A percentile compares a stretch with the other conserved stretches of the same genome.
phyloP scores from a whole-genome alignment of 2,329 filamentous ascomycete genomes.

The Colletotrichum ledebouriae region DNA sequence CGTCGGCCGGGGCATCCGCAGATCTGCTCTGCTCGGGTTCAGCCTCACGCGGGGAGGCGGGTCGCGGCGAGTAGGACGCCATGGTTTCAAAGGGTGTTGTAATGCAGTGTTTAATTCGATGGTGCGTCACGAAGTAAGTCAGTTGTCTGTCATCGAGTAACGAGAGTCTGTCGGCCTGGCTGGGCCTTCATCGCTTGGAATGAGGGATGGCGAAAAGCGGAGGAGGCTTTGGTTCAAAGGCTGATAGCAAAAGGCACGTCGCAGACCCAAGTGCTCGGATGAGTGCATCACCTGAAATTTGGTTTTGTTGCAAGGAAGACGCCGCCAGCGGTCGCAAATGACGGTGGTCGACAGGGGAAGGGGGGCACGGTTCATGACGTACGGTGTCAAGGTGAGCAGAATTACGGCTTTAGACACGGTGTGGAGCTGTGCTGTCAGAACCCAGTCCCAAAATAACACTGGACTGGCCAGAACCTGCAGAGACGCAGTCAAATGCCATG shows the following conservation, averaged over 20 bases:
- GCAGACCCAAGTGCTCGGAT: slow-evolving; percentile 23
- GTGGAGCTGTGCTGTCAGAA: slow-evolving; percentile 2
- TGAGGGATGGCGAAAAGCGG: slow-evolving; percentile 8
- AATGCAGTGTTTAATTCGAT: slow-evolving; percentile 38
- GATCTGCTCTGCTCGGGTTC: slow-evolving; percentile 28
- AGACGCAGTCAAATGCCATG: neutral
- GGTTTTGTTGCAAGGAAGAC: slow-evolving; percentile 33
- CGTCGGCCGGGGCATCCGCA: slow-evolving; percentile 13
- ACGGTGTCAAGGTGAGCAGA: neutral
- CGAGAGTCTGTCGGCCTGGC: slow-evolving; percentile 11
- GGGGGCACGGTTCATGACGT: neutral
- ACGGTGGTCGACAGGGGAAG: slow-evolving; percentile 31
- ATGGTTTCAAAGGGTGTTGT: slow-evolving; percentile 36
- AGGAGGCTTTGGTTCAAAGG: neutral
- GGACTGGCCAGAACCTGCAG: slow-evolving; percentile 1
- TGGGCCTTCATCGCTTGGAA: slow-evolving; percentile 36
- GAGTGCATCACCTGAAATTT: slow-evolving; percentile 31
- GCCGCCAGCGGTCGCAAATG: slow-evolving; percentile 17
- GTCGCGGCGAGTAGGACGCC: slow-evolving; percentile 32
- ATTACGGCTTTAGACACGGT: neutral
- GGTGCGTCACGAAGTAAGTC: slow-evolving; percentile 34
- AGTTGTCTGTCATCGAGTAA: slow-evolving; percentile 37
- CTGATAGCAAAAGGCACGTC: slow-evolving; percentile 8
- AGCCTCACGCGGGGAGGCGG: slow-evolving; percentile 29
- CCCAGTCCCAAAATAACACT: slow-evolving; percentile 15